Base-by-base conservation (phyloP, 805 yeast genomes). In the Candida oleophila region DNA sequence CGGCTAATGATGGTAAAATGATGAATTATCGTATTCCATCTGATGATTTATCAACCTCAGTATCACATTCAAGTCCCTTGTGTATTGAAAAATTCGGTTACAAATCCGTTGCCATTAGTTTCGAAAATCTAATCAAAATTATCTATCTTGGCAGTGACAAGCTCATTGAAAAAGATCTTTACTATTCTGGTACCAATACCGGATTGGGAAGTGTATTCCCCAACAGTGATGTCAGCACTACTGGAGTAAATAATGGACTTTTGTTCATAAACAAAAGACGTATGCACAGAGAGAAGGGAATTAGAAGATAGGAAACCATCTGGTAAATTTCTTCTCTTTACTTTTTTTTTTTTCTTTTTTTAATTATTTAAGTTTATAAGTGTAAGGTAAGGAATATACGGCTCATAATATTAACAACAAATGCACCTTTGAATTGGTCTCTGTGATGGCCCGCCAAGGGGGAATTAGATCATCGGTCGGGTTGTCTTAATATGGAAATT, bases 131-230 rank as follows among this genome's bases (percentile, higher is more conserved):
- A 15, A 77, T 89, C 76, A 83, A 85, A 59, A 77, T 89, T 28
- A 66, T 89, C 25, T 87, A 85, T 58, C 71, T 87, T 51, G 96
- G 96, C 4, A 84, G 80, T 55, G 89, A 85, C 48, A 88, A 85
- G 50, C 69, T 85, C 50, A 78, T 85, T 21, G 85, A 82, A 52
- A 78, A 77, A 43, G 82, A 80, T 37, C 74, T 77, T 32, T 74
- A 77, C 48, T 76, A 72, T 48, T 65, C 68, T 3, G 74, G 59
- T 60, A 71, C 59, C 58, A 69, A 55, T 9, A 60, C 67, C 38
- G 60, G 64, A 3, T 52, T 62, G 38, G 52, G 60, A 49, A 50
- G 60, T 9, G 55, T 55, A 11, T 40, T 60, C 30, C 54, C 55
- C 12, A 55, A 52, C n/a, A 53, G 52, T 20, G 45, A 34, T 34